Base-by-base conservation (phyloP, 768 basidiomycete species). In the Pleurotus tuber-regium region DNA sequence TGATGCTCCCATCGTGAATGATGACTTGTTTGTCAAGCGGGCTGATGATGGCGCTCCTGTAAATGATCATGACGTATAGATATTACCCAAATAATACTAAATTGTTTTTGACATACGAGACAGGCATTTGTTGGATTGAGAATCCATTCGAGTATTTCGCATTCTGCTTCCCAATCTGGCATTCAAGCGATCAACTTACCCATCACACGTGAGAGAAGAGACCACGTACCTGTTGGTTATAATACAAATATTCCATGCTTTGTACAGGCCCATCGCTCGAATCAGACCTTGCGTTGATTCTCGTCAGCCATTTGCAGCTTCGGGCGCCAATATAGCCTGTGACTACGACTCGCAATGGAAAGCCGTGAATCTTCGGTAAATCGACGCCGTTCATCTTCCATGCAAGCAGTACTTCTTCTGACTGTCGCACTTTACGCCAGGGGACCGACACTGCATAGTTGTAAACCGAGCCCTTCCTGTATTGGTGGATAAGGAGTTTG, bases 61-160 rank as follows among this genome's bases (percentile, higher is more conserved):
- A 50, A 1, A 8, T 3, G 33, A 16, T 30, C n/a, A 51, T 21
- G 51, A 29, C 9, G 24, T 40, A 19, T 21, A 8, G 21, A 7
- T 16, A 11, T 14, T 54, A 19, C 40, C 26, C 18, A 11, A 19
- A 26, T 38, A 49, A 39, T 25, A 50, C 36, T 4, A 30, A 40
- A 26, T 21, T 16, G 18, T 0, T 12, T n/a, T 12, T 24, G 6
- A 71, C 78, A 25, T 35, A 79, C 76, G 79, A 81, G 4, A 82
- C 79, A 2, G 78, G 80, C 79, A 82, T 80, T 46, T 77, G 72
- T 54, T 76, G 74, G 53, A 82, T 82, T 3, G 77, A 78, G 59
- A 81, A 81, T 4, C 79, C 79, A 58, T 76, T 78, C 21, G 77
- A 79, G 44, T 74, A 76, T 54, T 70, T 72, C 4, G 65, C 62